Percentiles rank a stretch among this genome's conserved stretches.
Conservation (phyloP, 495 filamentous ascomycete genomes). For the Opeltia flavorubescens region DNA sequence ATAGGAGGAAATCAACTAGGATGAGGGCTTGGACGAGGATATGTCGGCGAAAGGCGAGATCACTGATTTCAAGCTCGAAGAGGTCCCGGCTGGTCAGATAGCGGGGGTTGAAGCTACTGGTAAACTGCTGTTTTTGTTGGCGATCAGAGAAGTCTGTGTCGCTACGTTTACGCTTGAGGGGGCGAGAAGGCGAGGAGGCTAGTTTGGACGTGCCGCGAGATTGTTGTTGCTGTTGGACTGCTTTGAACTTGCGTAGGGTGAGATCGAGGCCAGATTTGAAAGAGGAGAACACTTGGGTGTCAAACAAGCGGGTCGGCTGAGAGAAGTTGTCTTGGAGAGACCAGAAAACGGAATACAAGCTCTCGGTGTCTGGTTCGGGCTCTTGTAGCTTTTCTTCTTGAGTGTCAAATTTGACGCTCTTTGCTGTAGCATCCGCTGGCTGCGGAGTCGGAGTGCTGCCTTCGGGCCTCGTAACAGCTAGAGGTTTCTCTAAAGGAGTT, state of each 20-base stretch:
- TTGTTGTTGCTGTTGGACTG: slow-evolving; percentile 56
- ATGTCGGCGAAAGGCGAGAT: slow-evolving; percentile 84
- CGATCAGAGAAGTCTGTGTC: slow-evolving; percentile 17
- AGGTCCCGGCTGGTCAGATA: slow-evolving; percentile 90
- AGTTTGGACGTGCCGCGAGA: slow-evolving; percentile 32
- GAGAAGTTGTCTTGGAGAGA: slow-evolving; percentile 81
- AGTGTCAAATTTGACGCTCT: slow-evolving; percentile 37
- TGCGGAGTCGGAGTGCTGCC: slow-evolving; percentile 20
- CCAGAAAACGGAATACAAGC: slow-evolving; percentile 90
- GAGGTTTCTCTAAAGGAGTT: slow-evolving; percentile 7
- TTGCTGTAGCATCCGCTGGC: slow-evolving; percentile 27
- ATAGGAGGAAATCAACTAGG: slow-evolving; percentile 80
- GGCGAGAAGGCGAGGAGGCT: slow-evolving; percentile 44
- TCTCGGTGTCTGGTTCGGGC: slow-evolving; percentile 45
- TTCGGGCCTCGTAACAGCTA: slow-evolving; percentile 11
- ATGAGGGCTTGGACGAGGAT: slow-evolving; percentile 91
- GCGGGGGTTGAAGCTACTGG: slow-evolving; percentile 83
- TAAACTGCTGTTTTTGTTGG: slow-evolving; percentile 40
- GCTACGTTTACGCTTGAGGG: slow-evolving; percentile 56
- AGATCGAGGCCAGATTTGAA: slow-evolving; percentile 69
- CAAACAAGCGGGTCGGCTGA: slow-evolving; percentile 71
- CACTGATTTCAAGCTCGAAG: slow-evolving; percentile 91
- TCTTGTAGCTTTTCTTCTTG: slow-evolving; percentile 25
- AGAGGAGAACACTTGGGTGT: slow-evolving; percentile 47
- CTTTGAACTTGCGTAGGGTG: slow-evolving; percentile 66